Percentiles rank a stretch among this genome's conserved stretches.
phyloP scores from a whole-genome alignment of 768 basidiomycete genomes.

The Cystofilobasidium bisporidii region DNA sequence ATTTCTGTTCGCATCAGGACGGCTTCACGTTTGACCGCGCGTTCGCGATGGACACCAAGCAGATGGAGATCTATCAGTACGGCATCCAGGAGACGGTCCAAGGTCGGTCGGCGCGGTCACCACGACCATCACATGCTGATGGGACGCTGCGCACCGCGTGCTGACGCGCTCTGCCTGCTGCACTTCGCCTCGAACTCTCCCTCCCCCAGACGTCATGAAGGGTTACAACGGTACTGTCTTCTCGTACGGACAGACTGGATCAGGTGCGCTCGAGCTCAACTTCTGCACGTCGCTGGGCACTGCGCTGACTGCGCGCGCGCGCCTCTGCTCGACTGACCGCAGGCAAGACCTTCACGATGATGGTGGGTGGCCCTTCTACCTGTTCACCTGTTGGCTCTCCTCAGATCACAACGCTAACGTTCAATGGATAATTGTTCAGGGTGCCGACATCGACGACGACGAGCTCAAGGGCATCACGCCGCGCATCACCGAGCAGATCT shows the following conservation, averaged over 20 bases:
- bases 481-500: constrained; percentile 97
- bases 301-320: constrained; percentile 29
- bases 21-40: constrained; percentile 94
- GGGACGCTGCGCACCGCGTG: constrained; percentile 69
- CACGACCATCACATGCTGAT: constrained; percentile 29
- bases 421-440: no score
- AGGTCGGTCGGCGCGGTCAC: constrained; percentile 35
- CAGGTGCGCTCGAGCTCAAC: background rate
- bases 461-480: constrained; percentile 94
- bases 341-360: constrained; percentile 96
- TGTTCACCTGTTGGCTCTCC: constrained; percentile 18
- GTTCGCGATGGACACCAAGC: constrained; percentile 82
- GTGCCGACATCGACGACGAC: constrained; percentile 90
- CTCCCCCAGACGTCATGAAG: constrained; percentile 87
- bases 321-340: constrained; percentile 32
- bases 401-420: no score
- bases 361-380: constrained; percentile 50
- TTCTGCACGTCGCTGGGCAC: constrained; percentile 27
- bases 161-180: constrained; percentile 17
- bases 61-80: constrained; percentile 94
- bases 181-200: background rate
- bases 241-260: constrained; percentile 42
- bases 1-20: constrained; percentile 12
- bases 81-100: constrained; percentile 62
- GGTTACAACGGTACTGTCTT: constrained; percentile 97